Evolutionary conservation across 2,329 filamentous ascomycete species (phyloP), one percentile per base, ranked within the genome.

Genomic region (Apiospora arundinis): DNA sequence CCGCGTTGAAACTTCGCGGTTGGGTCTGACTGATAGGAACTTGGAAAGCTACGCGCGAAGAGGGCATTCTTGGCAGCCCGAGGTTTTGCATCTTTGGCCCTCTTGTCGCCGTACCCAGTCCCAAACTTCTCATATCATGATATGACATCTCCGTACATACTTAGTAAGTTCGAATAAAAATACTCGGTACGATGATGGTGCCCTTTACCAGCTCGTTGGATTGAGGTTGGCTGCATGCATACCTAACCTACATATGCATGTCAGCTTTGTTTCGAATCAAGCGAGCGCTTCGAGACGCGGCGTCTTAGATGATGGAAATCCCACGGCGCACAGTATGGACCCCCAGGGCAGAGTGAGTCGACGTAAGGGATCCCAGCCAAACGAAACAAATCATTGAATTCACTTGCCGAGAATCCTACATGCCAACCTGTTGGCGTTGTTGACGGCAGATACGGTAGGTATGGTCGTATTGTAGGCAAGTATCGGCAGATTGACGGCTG

Each of bases 221-320:
- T 40, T 40, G 32, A 40, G 32, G 56, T 63, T 63, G 56, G 21
- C 32, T 40, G 56, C 56, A 40, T 63, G 32, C 32, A 60, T 37
- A 28, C 14, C 32, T 21, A n/a, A n/a, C 56, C 49, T 32, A 56
- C 28, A 32, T 40, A 63, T 63, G 56, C 56, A 63, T n/a, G 56
- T 63, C 56, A 63, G 56, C 56, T 40, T 12, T 63, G 56, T 40
- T 63, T 63, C 32, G 56, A 63, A 63, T 40, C 56, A 63, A 63
- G 56, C 56, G 56, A 63, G 56, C 56, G 56, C 56, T 63, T 63
- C 56, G 56, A 63, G 56, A 40, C 32, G 56, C 56, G 32, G 16
- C 56, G 28, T 18, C 56, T 56, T 9, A 14, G 16, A n/a, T 4
- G 14, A 45, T 45, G 42, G 42, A 37, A 28, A 32, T 28, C 52